Conservation (phyloP, 352 stramenopile genomes). For the Phytophthora uliginosa region DNA sequence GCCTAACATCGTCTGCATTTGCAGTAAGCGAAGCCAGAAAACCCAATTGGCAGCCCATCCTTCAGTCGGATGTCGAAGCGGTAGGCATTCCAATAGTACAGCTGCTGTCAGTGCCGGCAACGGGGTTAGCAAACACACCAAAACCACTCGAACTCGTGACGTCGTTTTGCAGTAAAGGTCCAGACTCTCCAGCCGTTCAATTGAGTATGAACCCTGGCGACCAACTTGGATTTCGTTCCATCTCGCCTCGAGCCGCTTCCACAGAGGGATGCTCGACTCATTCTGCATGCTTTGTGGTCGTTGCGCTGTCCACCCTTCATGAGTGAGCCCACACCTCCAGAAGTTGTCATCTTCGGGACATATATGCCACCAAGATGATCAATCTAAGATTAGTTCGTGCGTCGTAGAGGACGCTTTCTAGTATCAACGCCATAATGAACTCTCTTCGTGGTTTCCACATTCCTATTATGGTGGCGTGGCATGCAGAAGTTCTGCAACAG, state of each 20-base stretch:
- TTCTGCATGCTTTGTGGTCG: not conserved
- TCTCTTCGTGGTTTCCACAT: too few relatives aligned
- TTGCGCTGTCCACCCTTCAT: not conserved
- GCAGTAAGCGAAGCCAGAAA: not conserved
- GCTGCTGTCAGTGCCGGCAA: not conserved
- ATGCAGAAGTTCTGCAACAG: too few relatives aligned
- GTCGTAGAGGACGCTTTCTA: too few relatives aligned
- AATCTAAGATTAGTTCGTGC: not conserved
- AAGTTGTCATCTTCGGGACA: not conserved
- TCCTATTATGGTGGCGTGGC: too few relatives aligned
- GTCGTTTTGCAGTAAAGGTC: not conserved
- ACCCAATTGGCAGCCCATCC: constrained; percentile 2
- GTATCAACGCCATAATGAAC: too few relatives aligned
- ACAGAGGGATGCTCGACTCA: not conserved
- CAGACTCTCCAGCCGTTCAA: not conserved
- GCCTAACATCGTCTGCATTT: not conserved
- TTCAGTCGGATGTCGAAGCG: not conserved
- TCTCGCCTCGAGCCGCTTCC: not conserved
- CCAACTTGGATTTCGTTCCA: constrained; percentile 4
- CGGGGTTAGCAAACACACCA: not conserved
- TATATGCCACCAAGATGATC: not conserved
- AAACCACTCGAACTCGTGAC: not conserved
- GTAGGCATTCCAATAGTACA: not conserved
- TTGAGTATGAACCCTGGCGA: constrained; percentile 1
- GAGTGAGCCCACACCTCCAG: not conserved